Evolutionary conservation across 1,284 basidiomycete genomes (phyloP).

Genomic region (Ganoderma sinense): DNA sequence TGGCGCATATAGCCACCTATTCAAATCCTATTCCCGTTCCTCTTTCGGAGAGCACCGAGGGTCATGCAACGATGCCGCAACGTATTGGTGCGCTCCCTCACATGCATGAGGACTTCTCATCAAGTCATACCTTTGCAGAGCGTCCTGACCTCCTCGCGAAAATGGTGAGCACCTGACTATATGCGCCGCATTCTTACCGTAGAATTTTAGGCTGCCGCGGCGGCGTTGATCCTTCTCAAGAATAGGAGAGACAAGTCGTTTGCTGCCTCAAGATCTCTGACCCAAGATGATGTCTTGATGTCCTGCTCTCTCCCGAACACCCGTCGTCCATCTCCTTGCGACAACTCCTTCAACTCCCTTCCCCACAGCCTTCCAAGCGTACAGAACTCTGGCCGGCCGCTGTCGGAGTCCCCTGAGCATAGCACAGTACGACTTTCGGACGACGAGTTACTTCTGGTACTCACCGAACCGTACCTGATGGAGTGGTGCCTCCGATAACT

Average conservation of each 20-base stretch:
- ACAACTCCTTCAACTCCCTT: too few species aligned
- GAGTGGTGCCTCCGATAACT: background rate
- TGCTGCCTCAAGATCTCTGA: background rate
- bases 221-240: background rate
- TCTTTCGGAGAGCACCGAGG: background rate
- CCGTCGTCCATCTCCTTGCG: too few species aligned
- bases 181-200: background rate
- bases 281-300: background rate
- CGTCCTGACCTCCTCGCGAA: background rate
- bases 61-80: background rate
- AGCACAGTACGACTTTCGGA: background rate
- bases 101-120: background rate
- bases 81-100: background rate
- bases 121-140: background rate
- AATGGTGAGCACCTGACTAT: slow-evolving; percentile 1
- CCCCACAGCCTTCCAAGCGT: too few species aligned
- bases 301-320: background rate
- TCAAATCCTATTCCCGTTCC: background rate
- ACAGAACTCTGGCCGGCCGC: background rate
- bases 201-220: background rate
- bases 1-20: background rate
- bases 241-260: background rate
- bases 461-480: slow-evolving; percentile 3
- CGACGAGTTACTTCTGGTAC: background rate
- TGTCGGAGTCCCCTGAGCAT: too few species aligned